These are phyloP conservation scores for Curvularia sp. DNA, from an alignment of 2,329 filamentous ascomycete species.

Conservation along the genomic window DNA sequence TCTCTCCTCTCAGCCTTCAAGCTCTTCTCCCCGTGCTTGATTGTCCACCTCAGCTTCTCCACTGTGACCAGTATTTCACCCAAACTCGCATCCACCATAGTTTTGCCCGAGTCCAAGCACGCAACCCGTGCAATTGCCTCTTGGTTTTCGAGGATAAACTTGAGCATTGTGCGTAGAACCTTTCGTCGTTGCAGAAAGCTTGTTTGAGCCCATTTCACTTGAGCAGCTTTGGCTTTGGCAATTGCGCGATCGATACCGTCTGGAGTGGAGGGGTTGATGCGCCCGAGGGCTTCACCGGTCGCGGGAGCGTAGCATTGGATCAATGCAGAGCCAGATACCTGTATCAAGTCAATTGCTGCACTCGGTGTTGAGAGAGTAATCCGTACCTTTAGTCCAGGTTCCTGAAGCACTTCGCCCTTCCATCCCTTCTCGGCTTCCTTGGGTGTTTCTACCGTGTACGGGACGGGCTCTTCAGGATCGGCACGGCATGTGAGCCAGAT, in stretches of 20 bases:
- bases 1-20: conserved; percentile 75
- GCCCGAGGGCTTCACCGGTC: conserved; percentile 82
- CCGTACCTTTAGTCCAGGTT: conserved; percentile 66
- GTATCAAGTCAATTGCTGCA: conserved; percentile 13
- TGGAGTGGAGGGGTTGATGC: conserved; percentile 76
- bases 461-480: conserved; percentile 55
- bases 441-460: conserved; percentile 69
- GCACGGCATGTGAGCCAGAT: conserved; percentile 38
- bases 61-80: conserved; percentile 93
- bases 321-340: conserved; percentile 68
- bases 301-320: conserved; percentile 90
- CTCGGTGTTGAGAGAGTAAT: background rate
- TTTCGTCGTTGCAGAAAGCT: conserved; percentile 77
- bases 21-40: conserved; percentile 85
- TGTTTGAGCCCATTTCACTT: conserved; percentile 77
- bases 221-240: conserved; percentile 74
- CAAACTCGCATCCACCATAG: conserved; percentile 89
- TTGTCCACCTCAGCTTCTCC: conserved; percentile 94
- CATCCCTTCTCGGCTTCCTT: conserved; percentile 62
- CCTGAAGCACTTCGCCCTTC: conserved; percentile 64
- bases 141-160: conserved; percentile 86
- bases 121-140: conserved; percentile 84
- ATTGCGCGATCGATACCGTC: conserved; percentile 82
- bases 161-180: conserved; percentile 81
- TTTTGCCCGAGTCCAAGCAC: conserved; percentile 94